Base-by-base conservation (phyloP, 2,329 filamentous ascomycete species). In the Aspergillus carbonarius region DNA sequence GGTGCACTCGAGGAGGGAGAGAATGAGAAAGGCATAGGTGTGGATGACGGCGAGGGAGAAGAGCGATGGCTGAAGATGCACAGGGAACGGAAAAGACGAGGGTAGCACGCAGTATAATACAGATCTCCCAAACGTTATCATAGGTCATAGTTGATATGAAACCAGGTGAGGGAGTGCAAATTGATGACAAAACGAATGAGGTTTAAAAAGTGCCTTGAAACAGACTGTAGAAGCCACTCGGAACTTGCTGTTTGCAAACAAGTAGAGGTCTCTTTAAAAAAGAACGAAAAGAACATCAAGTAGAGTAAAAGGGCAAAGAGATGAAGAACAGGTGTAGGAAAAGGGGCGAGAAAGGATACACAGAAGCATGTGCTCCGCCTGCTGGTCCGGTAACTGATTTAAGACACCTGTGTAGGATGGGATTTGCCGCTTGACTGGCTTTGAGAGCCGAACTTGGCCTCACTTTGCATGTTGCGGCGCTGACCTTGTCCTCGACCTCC, bases 401-500 rank as follows among this genome's bases (percentile, higher is more conserved):
- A 74, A 37, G 71, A 74, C 42, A 68, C 63, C 20, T 70, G 72
- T 2, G 68, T 57, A 8, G 71, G 63, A 20, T 72, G 72, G 3
- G 70, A 58, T 50, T 74, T 72, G 59, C 64, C 63, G 40, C 60
- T 63, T 34, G 67, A 61, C 39, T 72, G 73, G 47, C 66, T 63
- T 49, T 72, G 67, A 40, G 67, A 55, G 42, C 66, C 63, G 30
- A 67, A 66, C 58, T 70, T 68, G 53, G 63, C 58, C 34, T 76
- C 74, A 53, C 66, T 67, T 13, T 71, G 70, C 13, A 73, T 67
- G 52, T 72, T 75, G 60, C 72, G 72, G 34, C 78, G 78, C 54
- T 74, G 76, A 55, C 74, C 75, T 59, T 78, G 76, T 44, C 78
- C 76, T 57, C 77, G 76, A 34, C 75, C 73, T 37, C 77, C 76